Evolutionary conservation across 2,329 filamentous ascomycete genomes (phyloP).

Genomic region (Coniella vitis): DNA sequence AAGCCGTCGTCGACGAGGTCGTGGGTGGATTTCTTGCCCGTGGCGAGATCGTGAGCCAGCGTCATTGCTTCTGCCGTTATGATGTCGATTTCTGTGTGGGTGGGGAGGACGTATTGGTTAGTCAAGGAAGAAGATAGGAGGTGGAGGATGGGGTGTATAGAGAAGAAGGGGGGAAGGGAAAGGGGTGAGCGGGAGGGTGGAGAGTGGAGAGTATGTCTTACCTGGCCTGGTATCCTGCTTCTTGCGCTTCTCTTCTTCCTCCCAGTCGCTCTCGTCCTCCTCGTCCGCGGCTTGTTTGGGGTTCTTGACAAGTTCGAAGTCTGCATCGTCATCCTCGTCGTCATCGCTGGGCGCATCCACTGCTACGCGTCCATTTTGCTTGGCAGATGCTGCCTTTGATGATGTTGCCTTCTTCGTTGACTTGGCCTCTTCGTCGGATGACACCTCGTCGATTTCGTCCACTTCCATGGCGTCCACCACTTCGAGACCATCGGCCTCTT

Average conservation of each 20-base stretch:
- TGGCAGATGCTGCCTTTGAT: too few species aligned
- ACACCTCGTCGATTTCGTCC: slow-evolving; percentile 24
- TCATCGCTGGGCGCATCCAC: slow-evolving; percentile 24
- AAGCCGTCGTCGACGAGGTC: slow-evolving; percentile 87
- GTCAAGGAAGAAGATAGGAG: background rate
- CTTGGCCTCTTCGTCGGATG: slow-evolving; percentile 32
- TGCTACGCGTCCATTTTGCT: slow-evolving; percentile 35
- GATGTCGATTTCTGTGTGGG: slow-evolving; percentile 84
- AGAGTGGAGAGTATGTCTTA: slow-evolving; percentile 36
- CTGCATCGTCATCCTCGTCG: slow-evolving; percentile 28
- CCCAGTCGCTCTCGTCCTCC: slow-evolving; percentile 44
- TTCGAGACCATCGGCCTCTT: slow-evolving; percentile 25
- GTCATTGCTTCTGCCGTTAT: slow-evolving; percentile 99
- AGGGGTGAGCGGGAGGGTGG: too few species aligned
- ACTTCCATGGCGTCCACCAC: slow-evolving; percentile 35
- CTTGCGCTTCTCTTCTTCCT: slow-evolving; percentile 55
- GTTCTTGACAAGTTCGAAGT: slow-evolving; percentile 58
- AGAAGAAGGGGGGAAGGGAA: too few species aligned
- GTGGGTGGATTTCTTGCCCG: slow-evolving; percentile 69
- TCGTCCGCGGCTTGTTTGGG: slow-evolving; percentile 32
- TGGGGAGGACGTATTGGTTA: slow-evolving; percentile 5
- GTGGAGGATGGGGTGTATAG: background rate
- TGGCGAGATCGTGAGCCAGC: slow-evolving; percentile 83
- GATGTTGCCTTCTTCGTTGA: too few species aligned
- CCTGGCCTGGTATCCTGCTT: slow-evolving; percentile 56